Evolutionary conservation across 2,329 filamentous ascomycete species (phyloP).

Genomic region (Alternaria gaisen): DNA sequence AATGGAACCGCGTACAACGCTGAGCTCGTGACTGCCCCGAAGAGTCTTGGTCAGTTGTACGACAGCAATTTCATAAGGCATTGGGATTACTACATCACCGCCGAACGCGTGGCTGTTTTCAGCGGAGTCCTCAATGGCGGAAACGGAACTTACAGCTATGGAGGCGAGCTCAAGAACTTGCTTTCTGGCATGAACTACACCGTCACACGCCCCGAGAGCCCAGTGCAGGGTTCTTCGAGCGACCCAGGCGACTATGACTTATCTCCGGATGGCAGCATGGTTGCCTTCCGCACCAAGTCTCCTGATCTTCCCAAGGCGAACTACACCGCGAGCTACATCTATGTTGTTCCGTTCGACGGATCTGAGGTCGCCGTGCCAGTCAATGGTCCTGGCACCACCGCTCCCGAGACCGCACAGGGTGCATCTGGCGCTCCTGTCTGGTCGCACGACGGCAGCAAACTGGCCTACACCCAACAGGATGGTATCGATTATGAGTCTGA

Average conservation of each 20-base stretch:
- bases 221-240: constrained; percentile 76
- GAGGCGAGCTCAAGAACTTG: constrained; percentile 55
- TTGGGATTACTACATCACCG: constrained; percentile 78
- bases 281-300: constrained; percentile 78
- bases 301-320: constrained; percentile 75
- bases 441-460: constrained; percentile 73
- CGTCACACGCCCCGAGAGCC: constrained; percentile 68
- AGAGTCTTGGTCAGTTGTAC: constrained; percentile 75
- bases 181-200: constrained; percentile 67
- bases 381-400: constrained; percentile 44
- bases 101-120: constrained; percentile 76
- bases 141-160: constrained; percentile 43
- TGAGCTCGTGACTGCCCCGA: constrained; percentile 65
- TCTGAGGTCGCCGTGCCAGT: constrained; percentile 56
- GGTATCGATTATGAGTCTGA: constrained; percentile 78
- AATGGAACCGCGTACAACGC: constrained; percentile 76
- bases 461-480: constrained; percentile 80
- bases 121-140: constrained; percentile 66
- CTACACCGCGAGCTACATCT: constrained; percentile 84
- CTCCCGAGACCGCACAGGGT: constrained; percentile 60
- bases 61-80: constrained; percentile 79
- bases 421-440: constrained; percentile 74
- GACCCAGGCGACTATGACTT: constrained; percentile 81
- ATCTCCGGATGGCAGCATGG: constrained; percentile 68
- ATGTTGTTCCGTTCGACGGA: constrained; percentile 72